Evolutionary conservation across 331 rosid genomes (phyloP).

Genomic region (Pyracantha coccinea): DNA sequence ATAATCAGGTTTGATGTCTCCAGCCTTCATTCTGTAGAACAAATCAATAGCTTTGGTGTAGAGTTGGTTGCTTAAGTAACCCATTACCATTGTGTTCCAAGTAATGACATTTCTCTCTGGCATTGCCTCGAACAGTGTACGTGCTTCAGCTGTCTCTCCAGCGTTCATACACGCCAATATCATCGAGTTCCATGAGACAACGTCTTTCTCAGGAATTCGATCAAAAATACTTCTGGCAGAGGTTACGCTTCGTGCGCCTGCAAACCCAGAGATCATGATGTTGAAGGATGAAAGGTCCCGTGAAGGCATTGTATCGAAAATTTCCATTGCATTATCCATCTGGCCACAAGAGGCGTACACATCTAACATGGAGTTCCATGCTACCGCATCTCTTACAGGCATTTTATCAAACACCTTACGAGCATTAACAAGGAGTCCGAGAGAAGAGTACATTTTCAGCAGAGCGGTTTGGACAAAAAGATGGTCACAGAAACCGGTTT

Average conservation of each 20-base stretch:
- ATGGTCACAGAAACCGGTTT: conserved; percentile 15
- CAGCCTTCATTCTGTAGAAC: conserved; percentile 15
- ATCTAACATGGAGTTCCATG: conserved; percentile 26
- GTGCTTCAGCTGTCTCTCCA: conserved; percentile 17
- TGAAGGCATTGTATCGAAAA: conserved; percentile 17
- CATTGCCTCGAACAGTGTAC: background rate
- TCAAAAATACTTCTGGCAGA: conserved; percentile 13
- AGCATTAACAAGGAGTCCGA: conserved; percentile 2
- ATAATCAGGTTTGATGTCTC: conserved; percentile 13
- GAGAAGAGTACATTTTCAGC: background rate
- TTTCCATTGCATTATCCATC: conserved; percentile 8
- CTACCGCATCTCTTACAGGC: conserved; percentile 17
- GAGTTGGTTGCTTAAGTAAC: conserved; percentile 11
- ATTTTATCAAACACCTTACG: conserved; percentile 20
- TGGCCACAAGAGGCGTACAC: conserved; percentile 15
- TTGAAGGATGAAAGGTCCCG: conserved; percentile 17
- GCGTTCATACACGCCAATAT: conserved; percentile 15
- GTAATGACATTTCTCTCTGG: conserved; percentile 16
- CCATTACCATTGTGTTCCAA: conserved; percentile 25
- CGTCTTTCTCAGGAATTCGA: conserved; percentile 13
- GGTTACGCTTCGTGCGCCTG: background rate
- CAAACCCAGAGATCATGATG: conserved; percentile 23
- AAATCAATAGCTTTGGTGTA: conserved; percentile 8
- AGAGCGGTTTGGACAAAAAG: conserved; percentile 24
- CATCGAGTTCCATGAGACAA: conserved; percentile 27